These are phyloP conservation scores for Diaporthe ampelina DNA, from an alignment of 2,329 filamentous ascomycete genomes.

Conservation along the genomic window DNA sequence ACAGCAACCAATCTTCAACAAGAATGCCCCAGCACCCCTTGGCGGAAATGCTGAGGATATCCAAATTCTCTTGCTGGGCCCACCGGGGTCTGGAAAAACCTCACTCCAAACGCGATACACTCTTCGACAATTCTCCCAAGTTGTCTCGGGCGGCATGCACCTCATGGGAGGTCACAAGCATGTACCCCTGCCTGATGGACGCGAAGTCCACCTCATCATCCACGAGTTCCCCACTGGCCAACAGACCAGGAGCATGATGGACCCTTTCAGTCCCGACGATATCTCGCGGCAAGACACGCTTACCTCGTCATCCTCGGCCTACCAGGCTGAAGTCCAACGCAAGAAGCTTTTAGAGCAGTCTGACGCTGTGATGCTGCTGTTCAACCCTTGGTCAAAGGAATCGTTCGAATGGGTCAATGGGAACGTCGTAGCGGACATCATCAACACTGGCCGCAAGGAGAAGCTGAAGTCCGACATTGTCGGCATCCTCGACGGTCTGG, in stretches of 20 bases:
- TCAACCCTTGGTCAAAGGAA: slow-evolving; percentile 33
- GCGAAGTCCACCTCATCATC: slow-evolving; percentile 35
- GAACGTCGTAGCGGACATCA: slow-evolving; percentile 14
- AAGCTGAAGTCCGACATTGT: slow-evolving; percentile 15
- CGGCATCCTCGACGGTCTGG: slow-evolving; percentile 19
- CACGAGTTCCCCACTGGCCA: slow-evolving; percentile 23
- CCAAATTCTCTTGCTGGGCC: slow-evolving; percentile 35
- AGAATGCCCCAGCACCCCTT: slow-evolving; percentile 6
- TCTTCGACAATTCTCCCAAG: slow-evolving; percentile 32
- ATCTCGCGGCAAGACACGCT: slow-evolving; percentile 27
- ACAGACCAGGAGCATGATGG: slow-evolving; percentile 20
- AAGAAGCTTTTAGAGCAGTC: slow-evolving; percentile 35
- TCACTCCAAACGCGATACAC: slow-evolving; percentile 36
- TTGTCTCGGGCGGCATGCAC: not conserved
- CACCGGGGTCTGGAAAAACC: slow-evolving; percentile 34
- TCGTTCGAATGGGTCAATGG: slow-evolving; percentile 37
- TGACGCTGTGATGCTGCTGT: slow-evolving; percentile 37
- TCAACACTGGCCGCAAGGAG: slow-evolving; percentile 27
- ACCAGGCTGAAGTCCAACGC: slow-evolving; percentile 6
- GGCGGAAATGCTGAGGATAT: slow-evolving; percentile 35
- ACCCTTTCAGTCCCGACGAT: slow-evolving; percentile 21
- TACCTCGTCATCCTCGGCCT: not conserved
- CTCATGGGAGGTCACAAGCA: slow-evolving; percentile 35
- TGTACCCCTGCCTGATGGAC: slow-evolving; percentile 15
- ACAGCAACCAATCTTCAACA: slow-evolving; percentile 16